Evolutionary conservation across 495 filamentous ascomycete genomes (phyloP).

Genomic region (Xylaria grammica): DNA sequence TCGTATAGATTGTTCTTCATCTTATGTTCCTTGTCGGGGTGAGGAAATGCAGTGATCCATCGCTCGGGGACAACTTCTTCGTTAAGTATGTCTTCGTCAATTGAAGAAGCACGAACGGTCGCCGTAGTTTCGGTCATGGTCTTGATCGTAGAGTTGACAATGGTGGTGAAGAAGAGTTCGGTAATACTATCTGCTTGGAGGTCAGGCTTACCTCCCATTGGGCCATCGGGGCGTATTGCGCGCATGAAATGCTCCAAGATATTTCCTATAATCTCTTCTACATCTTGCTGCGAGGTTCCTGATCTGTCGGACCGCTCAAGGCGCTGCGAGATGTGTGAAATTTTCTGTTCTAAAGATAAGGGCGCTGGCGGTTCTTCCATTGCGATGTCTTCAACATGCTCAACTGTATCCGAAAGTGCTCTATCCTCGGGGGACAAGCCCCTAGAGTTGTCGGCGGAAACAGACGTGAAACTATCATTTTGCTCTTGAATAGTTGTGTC

Average conservation of each 20-base stretch:
- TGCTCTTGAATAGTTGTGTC: background rate
- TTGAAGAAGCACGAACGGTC: background rate
- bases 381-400: slow-evolving; percentile 27
- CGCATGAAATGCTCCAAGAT: slow-evolving; percentile 88
- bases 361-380: slow-evolving; percentile 31
- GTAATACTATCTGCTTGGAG: slow-evolving; percentile 78
- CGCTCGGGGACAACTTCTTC: slow-evolving; percentile 42
- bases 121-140: slow-evolving; percentile 26
- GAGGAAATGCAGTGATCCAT: slow-evolving; percentile 50
- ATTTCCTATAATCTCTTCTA: slow-evolving; percentile 92
- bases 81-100: slow-evolving; percentile 35
- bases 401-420: slow-evolving; percentile 8
- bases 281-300: slow-evolving; percentile 76
- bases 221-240: slow-evolving; percentile 70
- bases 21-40: slow-evolving; percentile 30
- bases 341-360: slow-evolving; percentile 45
- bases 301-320: slow-evolving; percentile 50
- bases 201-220: slow-evolving; percentile 60
- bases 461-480: background rate
- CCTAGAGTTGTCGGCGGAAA: background rate
- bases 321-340: slow-evolving; percentile 40
- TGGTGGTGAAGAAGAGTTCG: slow-evolving; percentile 58
- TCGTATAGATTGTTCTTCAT: slow-evolving; percentile 70
- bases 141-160: slow-evolving; percentile 48
- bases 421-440: background rate